Evolutionary conservation across 1,139 yeast species (phyloP), one percentile per base, ranked within the genome.

Genomic region (Pichia sp.): DNA sequence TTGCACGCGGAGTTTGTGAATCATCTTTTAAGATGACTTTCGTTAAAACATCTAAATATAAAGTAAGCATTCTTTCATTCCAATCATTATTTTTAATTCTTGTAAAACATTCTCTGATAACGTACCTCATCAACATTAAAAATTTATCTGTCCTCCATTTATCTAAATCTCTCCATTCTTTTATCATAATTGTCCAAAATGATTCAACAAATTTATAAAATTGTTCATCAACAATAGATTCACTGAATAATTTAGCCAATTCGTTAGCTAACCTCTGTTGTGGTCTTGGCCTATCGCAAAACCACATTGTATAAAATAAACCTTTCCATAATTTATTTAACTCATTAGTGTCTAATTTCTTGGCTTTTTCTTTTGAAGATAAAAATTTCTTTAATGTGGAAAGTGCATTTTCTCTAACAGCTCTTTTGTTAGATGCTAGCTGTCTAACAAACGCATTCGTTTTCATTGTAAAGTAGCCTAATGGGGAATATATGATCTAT

Each of bases 261-360:
- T 78, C 79, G 43, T 74, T 78, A 3, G 96, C 95, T 38, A 92
- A 70, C 48, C 82, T 69, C 63, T 89, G 96, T 65, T 92, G 98
- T 28, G 96, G 94, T 55, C 82, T 73, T 29, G 96, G 95, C 57
- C 94, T 78, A 65, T 92, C 98, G 60, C 95, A 78, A 65, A 84
- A 87, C 98, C 98, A 92, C 96, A 92, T 87, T 28, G 87, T 80
- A 62, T 73, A 92, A 65, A 83, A 92, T 41, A 92, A 71, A 9
- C 97, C 98, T 65, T 86, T 87, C 97, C 97, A 92, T 48, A 92
- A 69, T 63, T 90, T 89, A 55, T 84, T 84, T 55, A 80, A 71
- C 50, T 90, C 96, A 22, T 72, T 51, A 39, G 39, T 40, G 7
- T 46, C 49, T 20, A 61, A 41, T 27, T 56, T 55, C 33, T 49